These are phyloP conservation scores for Cercospora citrullina DNA, from an alignment of 2,329 filamentous ascomycete genomes.

Conservation along the genomic window DNA sequence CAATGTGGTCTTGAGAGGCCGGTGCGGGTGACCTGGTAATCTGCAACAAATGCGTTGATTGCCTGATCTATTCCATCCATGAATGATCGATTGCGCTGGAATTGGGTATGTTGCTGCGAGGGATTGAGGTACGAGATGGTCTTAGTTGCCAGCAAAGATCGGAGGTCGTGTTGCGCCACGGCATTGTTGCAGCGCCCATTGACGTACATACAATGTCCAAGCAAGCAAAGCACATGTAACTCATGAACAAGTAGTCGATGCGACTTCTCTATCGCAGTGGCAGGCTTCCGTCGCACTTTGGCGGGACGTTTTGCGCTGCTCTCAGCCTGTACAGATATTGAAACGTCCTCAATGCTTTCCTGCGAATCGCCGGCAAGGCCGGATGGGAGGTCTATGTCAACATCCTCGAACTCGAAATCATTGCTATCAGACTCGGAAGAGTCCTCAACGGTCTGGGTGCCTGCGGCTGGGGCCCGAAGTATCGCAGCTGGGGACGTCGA, in stretches of 20 bases:
- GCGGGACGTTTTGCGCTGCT: slow-evolving; percentile 38
- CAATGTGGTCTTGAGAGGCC: slow-evolving; percentile 72
- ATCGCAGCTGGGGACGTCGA: background rate
- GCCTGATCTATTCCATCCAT: slow-evolving; percentile 75
- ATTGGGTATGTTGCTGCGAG: slow-evolving; percentile 66
- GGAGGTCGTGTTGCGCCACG: slow-evolving; percentile 51
- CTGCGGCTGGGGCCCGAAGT: background rate
- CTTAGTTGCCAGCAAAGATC: slow-evolving; percentile 64
- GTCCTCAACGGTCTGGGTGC: slow-evolving; percentile 34
- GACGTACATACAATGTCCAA: slow-evolving; percentile 72
- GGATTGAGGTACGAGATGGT: slow-evolving; percentile 69
- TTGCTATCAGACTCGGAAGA: slow-evolving; percentile 46
- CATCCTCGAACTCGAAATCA: slow-evolving; percentile 65
- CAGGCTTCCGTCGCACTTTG: slow-evolving; percentile 51
- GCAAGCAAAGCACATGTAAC: slow-evolving; percentile 76
- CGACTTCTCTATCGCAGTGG: slow-evolving; percentile 59
- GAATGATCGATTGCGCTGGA: slow-evolving; percentile 72
- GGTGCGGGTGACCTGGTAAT: slow-evolving; percentile 69
- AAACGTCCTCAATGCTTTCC: slow-evolving; percentile 42
- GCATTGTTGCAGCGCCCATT: slow-evolving; percentile 81
- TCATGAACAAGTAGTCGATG: slow-evolving; percentile 78
- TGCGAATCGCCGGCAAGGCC: slow-evolving; percentile 29
- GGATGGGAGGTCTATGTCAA: slow-evolving; percentile 47
- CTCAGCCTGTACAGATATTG: slow-evolving; percentile 43
- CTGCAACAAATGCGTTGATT: slow-evolving; percentile 65